Percentiles rank a stretch among this genome's conserved stretches.
Conservation (phyloP, 2,329 filamentous ascomycete species). For the Lecanicillium sp. region DNA sequence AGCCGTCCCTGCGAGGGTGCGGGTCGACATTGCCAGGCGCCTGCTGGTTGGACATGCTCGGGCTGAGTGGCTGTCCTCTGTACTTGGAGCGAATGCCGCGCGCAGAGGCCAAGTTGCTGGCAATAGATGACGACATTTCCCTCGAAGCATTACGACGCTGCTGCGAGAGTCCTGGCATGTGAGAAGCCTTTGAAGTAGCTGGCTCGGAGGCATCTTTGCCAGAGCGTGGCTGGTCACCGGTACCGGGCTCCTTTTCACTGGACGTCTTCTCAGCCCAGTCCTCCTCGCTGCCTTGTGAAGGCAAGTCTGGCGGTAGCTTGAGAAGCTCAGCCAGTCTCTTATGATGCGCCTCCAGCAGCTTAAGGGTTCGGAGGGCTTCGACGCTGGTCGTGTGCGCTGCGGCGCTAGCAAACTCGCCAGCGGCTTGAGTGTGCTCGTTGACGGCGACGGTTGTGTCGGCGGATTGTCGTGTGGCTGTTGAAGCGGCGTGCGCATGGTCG, state of each 20-base stretch:
- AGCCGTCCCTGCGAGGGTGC: slow-evolving; percentile 40
- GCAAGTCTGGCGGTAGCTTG: slow-evolving; percentile 51
- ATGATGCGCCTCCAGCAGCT: slow-evolving; percentile 82
- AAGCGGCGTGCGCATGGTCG: slow-evolving; percentile 80
- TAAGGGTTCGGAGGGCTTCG: slow-evolving; percentile 75
- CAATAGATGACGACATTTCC: slow-evolving; percentile 73
- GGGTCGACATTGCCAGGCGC: slow-evolving; percentile 61
- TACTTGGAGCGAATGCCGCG: slow-evolving; percentile 65
- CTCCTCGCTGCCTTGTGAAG: slow-evolving; percentile 22
- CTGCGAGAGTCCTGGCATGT: slow-evolving; percentile 25
- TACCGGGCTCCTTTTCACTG: slow-evolving; percentile 19
- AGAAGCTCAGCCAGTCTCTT: slow-evolving; percentile 74
- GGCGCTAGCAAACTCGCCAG: slow-evolving; percentile 79
- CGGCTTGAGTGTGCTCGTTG: slow-evolving; percentile 80
- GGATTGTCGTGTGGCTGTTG: slow-evolving; percentile 66
- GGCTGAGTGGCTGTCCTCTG: slow-evolving; percentile 59
- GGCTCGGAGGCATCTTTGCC: slow-evolving; percentile 17
- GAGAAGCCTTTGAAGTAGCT: slow-evolving; percentile 15
- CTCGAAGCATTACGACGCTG: slow-evolving; percentile 49
- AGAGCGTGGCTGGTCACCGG: slow-evolving; percentile 10
- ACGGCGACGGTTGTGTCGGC: slow-evolving; percentile 72
- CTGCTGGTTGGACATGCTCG: slow-evolving; percentile 66
- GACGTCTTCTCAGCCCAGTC: slow-evolving; percentile 15
- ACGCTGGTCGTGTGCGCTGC: slow-evolving; percentile 59
- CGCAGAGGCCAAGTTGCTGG: slow-evolving; percentile 78